Conservation (phyloP, 148 eudicot species). For the Cornus suecica region DNA sequence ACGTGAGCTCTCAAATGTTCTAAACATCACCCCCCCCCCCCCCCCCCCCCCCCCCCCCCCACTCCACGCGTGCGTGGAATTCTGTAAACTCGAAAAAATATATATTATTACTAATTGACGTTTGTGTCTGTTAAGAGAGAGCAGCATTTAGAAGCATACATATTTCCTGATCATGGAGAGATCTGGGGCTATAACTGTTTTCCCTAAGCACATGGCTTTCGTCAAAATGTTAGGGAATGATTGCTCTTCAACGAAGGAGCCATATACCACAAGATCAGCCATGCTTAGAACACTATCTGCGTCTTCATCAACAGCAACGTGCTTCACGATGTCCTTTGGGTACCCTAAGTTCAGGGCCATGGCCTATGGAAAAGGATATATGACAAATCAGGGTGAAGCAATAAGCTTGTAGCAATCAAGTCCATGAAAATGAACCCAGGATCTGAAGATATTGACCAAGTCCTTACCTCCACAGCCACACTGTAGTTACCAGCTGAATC, state of each 20-base stretch:
- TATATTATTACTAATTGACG: background rate
- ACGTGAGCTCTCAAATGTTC: background rate
- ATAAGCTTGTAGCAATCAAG: too few relatives aligned
- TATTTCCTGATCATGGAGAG: slow-evolving; percentile 68
- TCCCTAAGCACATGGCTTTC: slow-evolving; percentile 80
- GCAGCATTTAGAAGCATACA: slow-evolving; percentile 42
- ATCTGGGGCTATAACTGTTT: slow-evolving; percentile 77
- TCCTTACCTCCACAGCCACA: slow-evolving; percentile 68
- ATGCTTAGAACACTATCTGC: slow-evolving; percentile 44
- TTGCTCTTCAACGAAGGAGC: slow-evolving; percentile 82
- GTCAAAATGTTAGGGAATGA: slow-evolving; percentile 73
- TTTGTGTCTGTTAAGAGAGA: background rate
- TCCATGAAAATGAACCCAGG: background rate
- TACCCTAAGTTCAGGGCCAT: slow-evolving; percentile 58
- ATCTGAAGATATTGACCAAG: background rate
- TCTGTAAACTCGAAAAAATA: background rate
- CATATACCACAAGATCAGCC: slow-evolving; percentile 74
- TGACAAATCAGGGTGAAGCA: background rate
- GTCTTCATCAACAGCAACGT: slow-evolving; percentile 48
- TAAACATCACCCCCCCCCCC: too few relatives aligned
- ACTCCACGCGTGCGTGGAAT: too few relatives aligned
- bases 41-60: too few relatives aligned
- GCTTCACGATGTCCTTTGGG: slow-evolving; percentile 67
- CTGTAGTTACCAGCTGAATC: slow-evolving; percentile 73
- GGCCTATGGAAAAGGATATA: slow-evolving; percentile 34